phyloP scores from a whole-genome alignment of 352 stramenopile species.

The Phytophthora cactorum region DNA sequence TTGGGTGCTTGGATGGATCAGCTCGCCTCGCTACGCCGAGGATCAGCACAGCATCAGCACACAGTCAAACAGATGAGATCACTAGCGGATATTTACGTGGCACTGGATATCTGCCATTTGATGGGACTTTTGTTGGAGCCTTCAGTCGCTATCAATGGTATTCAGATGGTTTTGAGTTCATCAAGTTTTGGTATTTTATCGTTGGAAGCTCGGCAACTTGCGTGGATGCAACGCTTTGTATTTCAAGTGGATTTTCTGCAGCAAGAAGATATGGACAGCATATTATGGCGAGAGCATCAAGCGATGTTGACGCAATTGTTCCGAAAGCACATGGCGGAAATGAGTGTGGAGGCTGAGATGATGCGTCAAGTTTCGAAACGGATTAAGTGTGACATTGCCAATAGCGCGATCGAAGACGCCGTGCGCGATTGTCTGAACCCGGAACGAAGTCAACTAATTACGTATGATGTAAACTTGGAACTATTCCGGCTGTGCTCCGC shows the following conservation, averaged over 20 bases:
- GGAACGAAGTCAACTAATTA: slow-evolving; percentile 37
- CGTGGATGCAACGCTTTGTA: slow-evolving; percentile 55
- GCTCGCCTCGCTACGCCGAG: slow-evolving; percentile 20
- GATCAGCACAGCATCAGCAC: slow-evolving; percentile 1
- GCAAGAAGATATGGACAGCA: slow-evolving; percentile 11
- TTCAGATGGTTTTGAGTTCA: slow-evolving; percentile 46
- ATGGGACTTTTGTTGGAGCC: slow-evolving; percentile 46
- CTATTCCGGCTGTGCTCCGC: slow-evolving; percentile 48
- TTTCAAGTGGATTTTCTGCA: slow-evolving; percentile 45
- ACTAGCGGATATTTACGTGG: slow-evolving; percentile 43
- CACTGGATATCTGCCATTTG: slow-evolving; percentile 54
- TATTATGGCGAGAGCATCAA: slow-evolving; percentile 18
- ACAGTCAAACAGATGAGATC: not conserved
- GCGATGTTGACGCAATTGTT: slow-evolving; percentile 38
- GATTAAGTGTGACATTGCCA: slow-evolving; percentile 28
- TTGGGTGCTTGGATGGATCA: slow-evolving; percentile 51
- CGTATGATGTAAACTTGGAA: slow-evolving; percentile 38
- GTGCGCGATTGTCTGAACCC: slow-evolving; percentile 56
- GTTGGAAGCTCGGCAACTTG: slow-evolving; percentile 44
- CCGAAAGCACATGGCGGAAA: slow-evolving; percentile 47
- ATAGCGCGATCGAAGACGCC: slow-evolving; percentile 37
- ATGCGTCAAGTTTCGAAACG: slow-evolving; percentile 29
- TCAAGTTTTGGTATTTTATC: slow-evolving; percentile 39
- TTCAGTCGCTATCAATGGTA: slow-evolving; percentile 42
- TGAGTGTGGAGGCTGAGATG: slow-evolving; percentile 49